Base-by-base conservation (phyloP, 176 grass and related monocot genomes). In the Aegilops umbellulata region DNA sequence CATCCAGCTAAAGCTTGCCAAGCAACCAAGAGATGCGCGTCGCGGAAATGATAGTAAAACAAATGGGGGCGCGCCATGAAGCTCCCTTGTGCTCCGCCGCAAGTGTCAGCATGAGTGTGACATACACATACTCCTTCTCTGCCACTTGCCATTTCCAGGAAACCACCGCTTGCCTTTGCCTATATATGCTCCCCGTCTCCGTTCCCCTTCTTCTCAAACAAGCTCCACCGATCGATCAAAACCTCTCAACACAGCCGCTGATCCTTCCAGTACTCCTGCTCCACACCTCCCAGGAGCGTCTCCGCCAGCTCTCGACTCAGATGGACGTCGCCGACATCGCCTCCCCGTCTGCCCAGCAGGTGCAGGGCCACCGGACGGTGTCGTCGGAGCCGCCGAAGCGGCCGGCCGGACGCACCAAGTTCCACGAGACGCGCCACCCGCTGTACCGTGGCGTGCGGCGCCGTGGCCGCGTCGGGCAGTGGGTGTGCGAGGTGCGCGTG, bases 401-500 rank as follows among this genome's bases (percentile, higher is more conserved):
- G 6, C 92, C 82, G 11, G 84, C 89, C 16, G 94, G 94, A 13
- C 85, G 91, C 11, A 97, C 89, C 51, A 97, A 94, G 82, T 97
- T 94, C 75, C 83, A 82, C 62, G 94, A 97, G 83, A 96, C 91
- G 79, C 82, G 94, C 24, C 94, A 97, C 74, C 91, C 91, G 13
- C 79, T 96, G 39, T 96, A 75, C 82, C 83, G 84, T 16, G 94
- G 94, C n/a, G 94, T 93, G 44, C 82, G 94, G 7, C 66, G 77
- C 2, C 76, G 94, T 11, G 89, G 82, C 3, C n/a, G 20, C 0
- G 84, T 75, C 4, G 87, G 88, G 44, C 46, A 82, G 82, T 97
- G 94, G 94, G 91, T 97, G 19, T 93, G 91, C 61, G 94, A 96
- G 81, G 89, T 90, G 15, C 91, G 94, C n/a, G 74, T 93, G 32